Percentiles rank a stretch among this genome's conserved stretches.
These are phyloP conservation scores for Xylaria acuta DNA, from an alignment of 495 filamentous ascomycete species.

Conservation along the genomic window DNA sequence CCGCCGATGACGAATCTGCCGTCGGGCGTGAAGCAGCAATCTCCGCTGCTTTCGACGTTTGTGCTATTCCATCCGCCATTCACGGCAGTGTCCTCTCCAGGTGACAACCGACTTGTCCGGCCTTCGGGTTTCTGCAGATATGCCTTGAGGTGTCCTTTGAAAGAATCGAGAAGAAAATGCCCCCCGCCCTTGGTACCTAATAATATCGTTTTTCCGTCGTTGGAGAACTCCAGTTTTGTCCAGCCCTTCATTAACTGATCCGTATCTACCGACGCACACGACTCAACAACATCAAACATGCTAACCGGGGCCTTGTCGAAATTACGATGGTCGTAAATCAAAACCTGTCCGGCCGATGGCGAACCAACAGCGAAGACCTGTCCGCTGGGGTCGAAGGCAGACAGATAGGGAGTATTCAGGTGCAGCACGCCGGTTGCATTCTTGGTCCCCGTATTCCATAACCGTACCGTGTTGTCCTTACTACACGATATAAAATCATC, in stretches of 20 bases:
- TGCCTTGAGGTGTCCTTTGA: constrained; percentile 75
- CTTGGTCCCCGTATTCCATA: constrained; percentile 82
- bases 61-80: constrained; percentile 38
- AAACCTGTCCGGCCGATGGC: constrained; percentile 73
- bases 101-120: constrained; percentile 52
- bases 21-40: constrained; percentile 87
- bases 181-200: constrained; percentile 79
- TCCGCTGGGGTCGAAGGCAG: constrained; percentile 87
- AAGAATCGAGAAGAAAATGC: constrained; percentile 91
- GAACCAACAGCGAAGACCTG: constrained; percentile 90
- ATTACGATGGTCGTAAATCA: constrained; percentile 92
- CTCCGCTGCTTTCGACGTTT: constrained; percentile 65
- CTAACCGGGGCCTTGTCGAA: constrained; percentile 90
- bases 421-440: constrained; percentile 78
- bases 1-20: constrained; percentile 86
- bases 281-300: constrained; percentile 75
- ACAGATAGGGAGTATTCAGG: constrained; percentile 77
- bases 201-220: constrained; percentile 88
- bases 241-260: constrained; percentile 62
- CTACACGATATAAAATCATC: constrained; percentile 93
- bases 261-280: constrained; percentile 41
- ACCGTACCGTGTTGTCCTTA: constrained; percentile 82
- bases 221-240: constrained; percentile 90
- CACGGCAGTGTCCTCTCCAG: constrained; percentile 50
- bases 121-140: constrained; percentile 58